Base-by-base conservation (phyloP, 2,329 filamentous ascomycete species). In the Ophiostoma ulmi region DNA sequence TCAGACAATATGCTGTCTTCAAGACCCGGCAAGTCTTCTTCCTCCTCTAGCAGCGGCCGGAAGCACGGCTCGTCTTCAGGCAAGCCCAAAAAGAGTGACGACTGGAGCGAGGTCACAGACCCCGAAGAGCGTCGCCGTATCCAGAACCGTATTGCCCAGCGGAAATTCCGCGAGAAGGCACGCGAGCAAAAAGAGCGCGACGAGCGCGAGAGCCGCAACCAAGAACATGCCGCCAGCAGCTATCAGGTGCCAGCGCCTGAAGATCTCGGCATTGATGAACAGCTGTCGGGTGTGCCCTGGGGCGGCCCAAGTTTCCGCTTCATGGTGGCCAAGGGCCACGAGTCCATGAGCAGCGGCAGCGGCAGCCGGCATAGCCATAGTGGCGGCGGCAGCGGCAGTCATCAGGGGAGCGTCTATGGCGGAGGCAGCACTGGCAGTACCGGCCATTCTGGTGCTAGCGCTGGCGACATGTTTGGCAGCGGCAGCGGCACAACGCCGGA, bases 91-190 rank as follows among this genome's bases (percentile, higher is more conserved):
- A 85, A 83, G 73, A 81, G 81, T 2, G 84, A 90, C 73, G 87
- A 92, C 79, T 93, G 91, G 91, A 83, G 86, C 38, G 85, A 89
- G 0, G 84, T 93, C 63, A 86, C 85, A 7, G 90, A 93, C 75
- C 89, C 89, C 0, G 88, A 88, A 72, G 89, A 92, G 80, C 84
- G 91, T 76, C 83, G 91, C 73, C 88, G 90, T 72, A 90, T 93
- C 68, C 91, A 93, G 78, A 93, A 93, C 77, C 86, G 90, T 70
- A 86, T 92, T 72, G 90, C 90, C 1, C 91, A 93, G 76, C 84
- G 90, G 74, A 92, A 92, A 75, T 93, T 92, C 75, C 85, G 91
- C 75, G 90, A 91, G 74, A 92, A 92, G 76, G 83, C 85, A 1
- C 87, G 87, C 75, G 88, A 90, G 71, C 86, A 88, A 74, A 89